Conservation (phyloP, 75 land plant species). For the Pinus tabuliformis region DNA sequence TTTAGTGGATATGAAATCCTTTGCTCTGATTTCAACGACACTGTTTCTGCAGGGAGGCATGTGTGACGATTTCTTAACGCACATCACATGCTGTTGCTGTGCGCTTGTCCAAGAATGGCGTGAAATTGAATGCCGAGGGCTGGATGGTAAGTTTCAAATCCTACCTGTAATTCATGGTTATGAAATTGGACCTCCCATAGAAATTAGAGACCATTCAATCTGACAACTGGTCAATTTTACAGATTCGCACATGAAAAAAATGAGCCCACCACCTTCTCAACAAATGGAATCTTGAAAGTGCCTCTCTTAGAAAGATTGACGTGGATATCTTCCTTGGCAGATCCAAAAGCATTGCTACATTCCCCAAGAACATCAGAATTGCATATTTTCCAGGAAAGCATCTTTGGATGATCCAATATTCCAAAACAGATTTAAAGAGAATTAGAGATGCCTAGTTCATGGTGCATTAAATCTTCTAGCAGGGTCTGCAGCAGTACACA, state of each 20-base stretch:
- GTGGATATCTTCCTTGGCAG: not conserved
- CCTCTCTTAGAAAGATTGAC: not conserved
- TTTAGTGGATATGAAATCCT: not conserved
- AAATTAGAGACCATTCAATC: not conserved
- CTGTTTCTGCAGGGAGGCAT: slow-evolving; percentile 68
- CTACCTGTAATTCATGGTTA: not conserved
- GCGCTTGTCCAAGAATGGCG: slow-evolving; percentile 96
- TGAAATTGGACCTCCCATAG: not conserved
- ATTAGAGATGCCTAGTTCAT: slow-evolving; percentile 2
- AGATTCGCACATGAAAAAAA: slow-evolving; percentile 39
- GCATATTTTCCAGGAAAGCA: not conserved
- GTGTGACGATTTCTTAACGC: slow-evolving; percentile 85
- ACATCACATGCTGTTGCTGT: slow-evolving; percentile 90
- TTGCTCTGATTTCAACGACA: not conserved
- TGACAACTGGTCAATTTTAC: slow-evolving; percentile 1
- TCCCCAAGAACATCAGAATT: not conserved
- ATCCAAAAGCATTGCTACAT: not conserved
- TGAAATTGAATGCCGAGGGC: slow-evolving; percentile 83
- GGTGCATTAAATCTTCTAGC: not conserved
- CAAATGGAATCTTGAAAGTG: slow-evolving; percentile 45
- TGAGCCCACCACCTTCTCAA: slow-evolving; percentile 55
- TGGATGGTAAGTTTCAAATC: slow-evolving; percentile 42
- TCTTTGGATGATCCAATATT: not conserved
- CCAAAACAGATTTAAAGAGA: not conserved
- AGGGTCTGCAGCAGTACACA: slow-evolving; percentile 5